Evolutionary conservation across 2,329 filamentous ascomycete species (phyloP).

Genomic region (Macrophomina pseudophaseolina): DNA sequence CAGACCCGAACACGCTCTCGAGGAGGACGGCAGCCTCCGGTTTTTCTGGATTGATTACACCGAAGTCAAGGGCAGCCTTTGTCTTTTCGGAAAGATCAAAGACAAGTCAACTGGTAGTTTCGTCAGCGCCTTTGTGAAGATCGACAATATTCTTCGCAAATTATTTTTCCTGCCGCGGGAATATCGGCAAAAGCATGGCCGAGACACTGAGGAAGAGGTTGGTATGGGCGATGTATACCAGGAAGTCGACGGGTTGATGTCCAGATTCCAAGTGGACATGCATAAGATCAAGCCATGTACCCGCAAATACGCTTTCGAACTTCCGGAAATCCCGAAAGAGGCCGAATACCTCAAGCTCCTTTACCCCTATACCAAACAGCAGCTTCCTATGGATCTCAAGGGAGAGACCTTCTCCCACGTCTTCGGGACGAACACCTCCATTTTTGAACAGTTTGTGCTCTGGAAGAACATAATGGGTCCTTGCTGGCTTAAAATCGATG

Average conservation of each 20-base stretch:
- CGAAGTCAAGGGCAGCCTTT: constrained; percentile 88
- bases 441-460: constrained; percentile 97
- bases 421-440: constrained; percentile 88
- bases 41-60: constrained; percentile 99
- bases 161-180: constrained; percentile 90
- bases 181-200: constrained; percentile 62
- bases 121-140: constrained; percentile 92
- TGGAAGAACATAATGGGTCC: constrained; percentile 99
- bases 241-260: constrained; percentile 89
- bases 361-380: constrained; percentile 87
- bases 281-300: constrained; percentile 92
- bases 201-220: constrained; percentile 76
- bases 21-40: constrained; percentile 86
- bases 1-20: constrained; percentile 81
- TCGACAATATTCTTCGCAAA: constrained; percentile 92
- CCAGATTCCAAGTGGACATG: constrained; percentile 80
- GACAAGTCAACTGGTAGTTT: constrained; percentile 81
- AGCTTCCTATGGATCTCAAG: constrained; percentile 69
- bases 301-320: constrained; percentile 94
- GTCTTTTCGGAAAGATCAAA: constrained; percentile 93
- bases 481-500: constrained; percentile 92
- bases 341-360: constrained; percentile 92
- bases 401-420: constrained; percentile 94
- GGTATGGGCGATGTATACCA: constrained; percentile 88
- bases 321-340: constrained; percentile 84